Base-by-base conservation (phyloP, 1,139 yeast species). In the Blastobotrys persicus region DNA sequence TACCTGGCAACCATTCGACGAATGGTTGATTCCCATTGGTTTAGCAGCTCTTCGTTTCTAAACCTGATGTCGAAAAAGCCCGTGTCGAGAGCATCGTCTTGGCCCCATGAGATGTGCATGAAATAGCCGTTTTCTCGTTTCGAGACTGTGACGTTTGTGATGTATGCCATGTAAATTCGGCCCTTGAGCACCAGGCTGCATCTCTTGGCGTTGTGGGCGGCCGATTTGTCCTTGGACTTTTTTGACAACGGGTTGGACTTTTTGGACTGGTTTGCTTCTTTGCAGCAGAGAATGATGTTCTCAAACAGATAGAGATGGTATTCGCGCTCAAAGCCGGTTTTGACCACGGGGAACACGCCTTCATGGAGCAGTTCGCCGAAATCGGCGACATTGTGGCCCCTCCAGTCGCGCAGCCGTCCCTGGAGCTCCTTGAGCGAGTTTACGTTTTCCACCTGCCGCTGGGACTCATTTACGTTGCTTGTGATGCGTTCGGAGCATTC, bases 251-350 rank as follows among this genome's bases (percentile, higher is more conserved):
- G 49, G 23, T 61, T 56, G 13, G 68, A 52, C 55, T 66, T 66
- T 45, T 64, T 60, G 4, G 58, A 31, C 9, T 58, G 59, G 1
- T 58, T 53, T 1, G 65, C 68, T 59, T 79, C 84, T 55, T 78
- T 79, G 66, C 89, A 88, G 64, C 94, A 84, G 55, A 91, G 81
- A 14, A 92, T 83, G 50, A 91, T 88, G 59, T 80, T 81, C 65
- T 92, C 97, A 67, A 92, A 92, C 34, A 92, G 72, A 63, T 88
- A 94, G 14, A 95, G 89, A 61, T 86, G 85, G 65, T 88, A 92
- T 61, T 91, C 97, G 53, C 88, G 81, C 65, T 92, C 98, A 46
- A 78, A 77, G 41, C 88, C 94, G 42, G 79, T 79, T 64, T 85
- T 63, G 43, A 65, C 88, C 12, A 92, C 96, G 1, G 84, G 83